phyloP scores from a whole-genome alignment of 441 rosid species.

The Euphorbia celastroides region DNA sequence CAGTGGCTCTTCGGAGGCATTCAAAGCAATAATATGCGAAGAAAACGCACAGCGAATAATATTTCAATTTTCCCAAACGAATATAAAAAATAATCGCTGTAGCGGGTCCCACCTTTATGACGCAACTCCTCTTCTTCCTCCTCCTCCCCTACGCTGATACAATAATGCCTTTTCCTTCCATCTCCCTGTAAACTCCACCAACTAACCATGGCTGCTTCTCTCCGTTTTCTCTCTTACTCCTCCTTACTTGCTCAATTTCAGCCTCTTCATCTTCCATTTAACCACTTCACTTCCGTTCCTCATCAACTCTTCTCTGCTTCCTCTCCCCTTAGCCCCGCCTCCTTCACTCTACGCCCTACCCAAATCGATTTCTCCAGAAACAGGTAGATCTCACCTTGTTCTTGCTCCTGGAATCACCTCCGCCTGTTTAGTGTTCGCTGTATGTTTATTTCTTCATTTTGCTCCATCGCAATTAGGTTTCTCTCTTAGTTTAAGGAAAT shows the following conservation, averaged over 20 bases:
- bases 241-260: conserved; percentile 13
- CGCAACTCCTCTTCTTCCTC: background rate
- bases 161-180: background rate
- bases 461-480: background rate
- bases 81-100: too few relatives aligned
- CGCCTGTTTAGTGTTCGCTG: background rate
- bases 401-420: too few relatives aligned
- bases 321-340: conserved; percentile 21
- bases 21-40: too few relatives aligned
- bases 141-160: background rate
- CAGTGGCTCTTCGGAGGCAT: too few relatives aligned
- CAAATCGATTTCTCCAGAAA: conserved; percentile 23
- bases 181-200: background rate
- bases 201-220: conserved; percentile 44
- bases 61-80: too few relatives aligned
- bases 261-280: conserved; percentile 10
- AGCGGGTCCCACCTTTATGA: background rate
- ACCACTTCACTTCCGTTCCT: conserved; percentile 25
- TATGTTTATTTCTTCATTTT: background rate
- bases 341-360: conserved; percentile 17
- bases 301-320: conserved; percentile 9
- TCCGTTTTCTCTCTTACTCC: conserved; percentile 27
- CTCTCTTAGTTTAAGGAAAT: background rate
- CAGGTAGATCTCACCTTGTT: conserved; percentile 35
- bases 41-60: too few relatives aligned